Percentiles rank a stretch among this genome's conserved stretches.
phyloP scores from a whole-genome alignment of 768 basidiomycete genomes.

The Phylloporus scabripes region DNA sequence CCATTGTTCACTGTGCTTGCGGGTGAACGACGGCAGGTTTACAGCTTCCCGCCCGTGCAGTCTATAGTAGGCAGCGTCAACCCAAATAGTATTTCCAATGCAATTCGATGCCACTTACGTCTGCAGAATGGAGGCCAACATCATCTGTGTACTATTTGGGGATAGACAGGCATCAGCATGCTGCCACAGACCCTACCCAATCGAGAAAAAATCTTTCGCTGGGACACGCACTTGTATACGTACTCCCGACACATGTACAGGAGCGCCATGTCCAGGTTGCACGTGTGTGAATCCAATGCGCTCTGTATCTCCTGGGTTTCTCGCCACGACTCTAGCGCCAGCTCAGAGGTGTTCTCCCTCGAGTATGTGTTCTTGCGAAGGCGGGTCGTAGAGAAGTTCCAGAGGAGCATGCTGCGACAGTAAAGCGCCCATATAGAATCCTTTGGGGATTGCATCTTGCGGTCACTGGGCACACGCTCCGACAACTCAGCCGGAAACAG shows the following conservation, averaged over 20 bases:
- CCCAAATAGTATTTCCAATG: background rate
- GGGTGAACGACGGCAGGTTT: slow-evolving; percentile 53
- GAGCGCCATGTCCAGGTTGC: slow-evolving; percentile 64
- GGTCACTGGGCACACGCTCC: slow-evolving; percentile 42
- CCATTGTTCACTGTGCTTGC: slow-evolving; percentile 74
- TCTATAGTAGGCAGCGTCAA: slow-evolving; percentile 30
- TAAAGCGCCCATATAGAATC: slow-evolving; percentile 80
- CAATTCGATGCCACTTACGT: slow-evolving; percentile 41
- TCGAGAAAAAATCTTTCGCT: background rate
- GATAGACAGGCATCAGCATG: slow-evolving; percentile 15
- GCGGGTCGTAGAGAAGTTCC: slow-evolving; percentile 60
- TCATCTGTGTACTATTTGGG: slow-evolving; percentile 51
- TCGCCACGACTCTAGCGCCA: slow-evolving; percentile 57
- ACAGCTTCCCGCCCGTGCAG: slow-evolving; percentile 48
- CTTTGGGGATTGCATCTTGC: slow-evolving; percentile 52
- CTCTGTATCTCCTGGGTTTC: slow-evolving; percentile 66
- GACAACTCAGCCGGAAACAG: slow-evolving; percentile 72
- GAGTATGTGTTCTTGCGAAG: slow-evolving; percentile 39
- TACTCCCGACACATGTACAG: slow-evolving; percentile 66
- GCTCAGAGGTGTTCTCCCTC: slow-evolving; percentile 51
- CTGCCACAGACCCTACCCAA: slow-evolving; percentile 6
- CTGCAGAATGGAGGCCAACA: slow-evolving; percentile 56
- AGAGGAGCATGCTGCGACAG: slow-evolving; percentile 76
- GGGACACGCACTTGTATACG: slow-evolving; percentile 59
- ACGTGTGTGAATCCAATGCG: slow-evolving; percentile 59